Evolutionary conservation across 2,329 filamentous ascomycete genomes (phyloP), one percentile per base, ranked within the genome.

Genomic region (Cercospora sp.): DNA sequence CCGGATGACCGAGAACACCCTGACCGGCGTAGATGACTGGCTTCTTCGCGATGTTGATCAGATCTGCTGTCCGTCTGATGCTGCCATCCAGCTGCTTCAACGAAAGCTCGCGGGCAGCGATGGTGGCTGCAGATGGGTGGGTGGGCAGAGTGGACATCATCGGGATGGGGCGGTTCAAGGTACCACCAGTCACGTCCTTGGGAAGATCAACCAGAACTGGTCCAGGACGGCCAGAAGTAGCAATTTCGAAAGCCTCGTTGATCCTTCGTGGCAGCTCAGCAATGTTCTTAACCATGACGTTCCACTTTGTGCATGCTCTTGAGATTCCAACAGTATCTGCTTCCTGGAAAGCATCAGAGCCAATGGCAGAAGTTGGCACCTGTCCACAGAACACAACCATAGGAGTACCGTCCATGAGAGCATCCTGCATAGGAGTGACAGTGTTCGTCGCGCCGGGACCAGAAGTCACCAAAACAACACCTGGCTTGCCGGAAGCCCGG

Each of bases 201-300:
- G 94, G 95, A 71, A 98, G 84, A 80, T 99, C 95, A 71, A 99
- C 93, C 70, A 99, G 88, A 40, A 98, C 95, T 30, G 95, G 95
- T 26, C 95, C 95, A 13, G 95, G 95, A 60, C 95, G 89, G 69
- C 95, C 95, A 75, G 91, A 95, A 51, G 93, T 98, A 48, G 95
- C 95, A 78, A 98, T 98, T 83, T 98, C 94, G 78, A 98, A 98
- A 60, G 95, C 95, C 83, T 98, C 95, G 80, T 97, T 97, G 78
- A 98, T 98, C 72, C 94, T 88, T 75, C 92, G 89, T 61, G 95
- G 95, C 65, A 99, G 86, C 82, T 99, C 95, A 61, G 92, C 93
- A 65, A 97, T 89, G 79, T 90, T 94, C 86, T 96, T 97, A 60
- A 97, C 93, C 93, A 98, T 96, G 69, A 97, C 93, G 76, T 98